Conservation (phyloP, 225 moss, liverwort and hornwort species). For the Lunularia cruciata region DNA sequence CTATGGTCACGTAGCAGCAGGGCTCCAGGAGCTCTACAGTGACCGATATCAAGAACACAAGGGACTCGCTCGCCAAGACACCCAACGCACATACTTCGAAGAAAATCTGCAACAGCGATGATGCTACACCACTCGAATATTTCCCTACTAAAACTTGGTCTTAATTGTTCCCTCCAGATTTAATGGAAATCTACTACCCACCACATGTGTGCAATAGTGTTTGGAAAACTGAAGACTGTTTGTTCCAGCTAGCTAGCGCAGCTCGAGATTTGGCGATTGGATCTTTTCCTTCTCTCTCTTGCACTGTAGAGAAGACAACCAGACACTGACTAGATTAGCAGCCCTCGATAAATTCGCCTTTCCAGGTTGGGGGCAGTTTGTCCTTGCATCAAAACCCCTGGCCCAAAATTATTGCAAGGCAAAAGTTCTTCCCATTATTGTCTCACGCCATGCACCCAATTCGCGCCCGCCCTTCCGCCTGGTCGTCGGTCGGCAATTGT, state of each 20-base stretch:
- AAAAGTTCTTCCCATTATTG: not conserved
- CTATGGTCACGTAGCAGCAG: not conserved
- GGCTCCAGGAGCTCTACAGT: conserved; percentile 4
- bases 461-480: too few species aligned
- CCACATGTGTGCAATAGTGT: conserved; percentile 13
- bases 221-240: conserved; percentile 7
- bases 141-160: conserved; percentile 2
- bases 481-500: conserved; percentile 7
- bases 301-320: conserved; percentile 8
- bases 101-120: conserved; percentile 3
- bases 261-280: conserved; percentile 10
- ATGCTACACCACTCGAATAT: not conserved
- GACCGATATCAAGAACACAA: conserved; percentile 4
- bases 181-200: conserved; percentile 3
- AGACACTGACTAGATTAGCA: conserved; percentile 12
- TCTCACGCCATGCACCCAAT: not conserved
- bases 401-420: not conserved
- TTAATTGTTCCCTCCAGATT: conserved; percentile 11
- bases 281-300: not conserved
- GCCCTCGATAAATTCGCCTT: conserved; percentile 8
- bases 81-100: not conserved
- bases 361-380: not conserved
- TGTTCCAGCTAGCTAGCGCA: conserved; percentile 6
- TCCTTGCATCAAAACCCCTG: not conserved
- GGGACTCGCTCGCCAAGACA: conserved; percentile 2